Evolutionary conservation across 2,329 filamentous ascomycete genomes (phyloP).

Genomic region (Exophiala sp.): DNA sequence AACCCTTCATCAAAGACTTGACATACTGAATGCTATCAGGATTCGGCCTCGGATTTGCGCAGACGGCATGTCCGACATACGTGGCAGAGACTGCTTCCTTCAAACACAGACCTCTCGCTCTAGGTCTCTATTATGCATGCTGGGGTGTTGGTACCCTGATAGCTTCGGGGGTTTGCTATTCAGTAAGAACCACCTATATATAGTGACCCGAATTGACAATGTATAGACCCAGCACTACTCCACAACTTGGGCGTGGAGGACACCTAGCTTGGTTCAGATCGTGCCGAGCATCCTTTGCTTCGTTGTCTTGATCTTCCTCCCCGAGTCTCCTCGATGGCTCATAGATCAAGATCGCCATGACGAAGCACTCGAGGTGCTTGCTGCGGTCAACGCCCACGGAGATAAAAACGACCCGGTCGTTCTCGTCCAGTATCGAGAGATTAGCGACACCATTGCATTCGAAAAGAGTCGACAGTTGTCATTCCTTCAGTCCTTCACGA

Average conservation of each 20-base stretch:
- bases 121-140: slow-evolving; percentile 21
- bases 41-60: slow-evolving; percentile 57
- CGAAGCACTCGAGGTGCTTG: slow-evolving; percentile 42
- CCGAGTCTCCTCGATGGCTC: slow-evolving; percentile 60
- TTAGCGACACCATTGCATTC: slow-evolving; percentile 46
- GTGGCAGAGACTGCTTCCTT: slow-evolving; percentile 17
- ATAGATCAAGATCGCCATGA: slow-evolving; percentile 43
- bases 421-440: slow-evolving; percentile 43
- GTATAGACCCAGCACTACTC: slow-evolving; percentile 16
- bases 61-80: slow-evolving; percentile 42
- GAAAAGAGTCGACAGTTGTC: slow-evolving; percentile 38
- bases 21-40: slow-evolving; percentile 26
- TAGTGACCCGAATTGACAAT: neutral
- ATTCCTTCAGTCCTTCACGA: slow-evolving; percentile 23
- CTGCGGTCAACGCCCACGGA: slow-evolving; percentile 45
- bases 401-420: slow-evolving; percentile 40
- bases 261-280: slow-evolving; percentile 54
- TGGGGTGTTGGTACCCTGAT: slow-evolving; percentile 22
- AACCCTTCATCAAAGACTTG: neutral
- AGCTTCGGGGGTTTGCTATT: slow-evolving; percentile 19
- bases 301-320: slow-evolving; percentile 49
- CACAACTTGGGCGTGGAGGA: slow-evolving; percentile 48
- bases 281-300: slow-evolving; percentile 46
- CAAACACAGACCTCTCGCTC: slow-evolving; percentile 13
- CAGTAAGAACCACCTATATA: neutral